Evolutionary conservation across 1,284 basidiomycete species (phyloP).

Genomic region (Microbotryum intermedium): DNA sequence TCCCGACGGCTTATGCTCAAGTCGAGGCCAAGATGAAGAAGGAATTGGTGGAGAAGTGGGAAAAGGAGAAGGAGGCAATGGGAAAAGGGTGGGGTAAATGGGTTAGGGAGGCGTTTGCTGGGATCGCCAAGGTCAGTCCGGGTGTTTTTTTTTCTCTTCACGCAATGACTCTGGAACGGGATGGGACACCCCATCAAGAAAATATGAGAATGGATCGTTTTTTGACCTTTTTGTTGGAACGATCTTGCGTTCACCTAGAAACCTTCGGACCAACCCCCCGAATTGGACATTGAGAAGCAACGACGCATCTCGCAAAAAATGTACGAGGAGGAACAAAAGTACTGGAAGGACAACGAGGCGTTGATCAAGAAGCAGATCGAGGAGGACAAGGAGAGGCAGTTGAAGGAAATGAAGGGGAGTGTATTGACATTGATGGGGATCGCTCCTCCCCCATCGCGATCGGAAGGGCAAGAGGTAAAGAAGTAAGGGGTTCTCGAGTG

Average conservation of each 20-base stretch:
- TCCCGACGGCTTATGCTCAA: slow-evolving; percentile 80
- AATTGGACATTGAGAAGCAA: slow-evolving; percentile 82
- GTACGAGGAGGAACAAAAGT: slow-evolving; percentile 81
- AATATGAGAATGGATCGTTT: too few relatives aligned
- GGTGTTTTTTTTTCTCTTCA: neutral
- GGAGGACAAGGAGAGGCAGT: slow-evolving; percentile 71
- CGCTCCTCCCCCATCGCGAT: slow-evolving; percentile 3
- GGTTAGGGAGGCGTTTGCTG: slow-evolving; percentile 58
- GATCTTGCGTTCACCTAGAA: too few relatives aligned
- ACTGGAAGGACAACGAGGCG: slow-evolving; percentile 69
- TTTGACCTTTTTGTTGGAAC: too few relatives aligned
- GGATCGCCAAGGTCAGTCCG: slow-evolving; percentile 39
- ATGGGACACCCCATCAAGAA: too few relatives aligned
- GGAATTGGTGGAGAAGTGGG: slow-evolving; percentile 73
- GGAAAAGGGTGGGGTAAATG: slow-evolving; percentile 25
- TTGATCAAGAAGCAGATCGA: slow-evolving; percentile 69
- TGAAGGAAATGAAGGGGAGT: slow-evolving; percentile 41
- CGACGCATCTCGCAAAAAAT: slow-evolving; percentile 73
- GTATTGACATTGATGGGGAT: slow-evolving; percentile 21
- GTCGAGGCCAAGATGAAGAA: slow-evolving; percentile 72
- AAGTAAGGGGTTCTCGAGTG: too few relatives aligned
- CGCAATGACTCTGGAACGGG: slow-evolving; percentile 12
- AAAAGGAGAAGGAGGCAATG: slow-evolving; percentile 47
- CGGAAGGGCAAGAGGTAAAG: neutral
- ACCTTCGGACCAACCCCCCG: slow-evolving; percentile 35